Evolutionary conservation across 306 rosid genomes (phyloP).

Genomic region (Rubus idaeus): DNA sequence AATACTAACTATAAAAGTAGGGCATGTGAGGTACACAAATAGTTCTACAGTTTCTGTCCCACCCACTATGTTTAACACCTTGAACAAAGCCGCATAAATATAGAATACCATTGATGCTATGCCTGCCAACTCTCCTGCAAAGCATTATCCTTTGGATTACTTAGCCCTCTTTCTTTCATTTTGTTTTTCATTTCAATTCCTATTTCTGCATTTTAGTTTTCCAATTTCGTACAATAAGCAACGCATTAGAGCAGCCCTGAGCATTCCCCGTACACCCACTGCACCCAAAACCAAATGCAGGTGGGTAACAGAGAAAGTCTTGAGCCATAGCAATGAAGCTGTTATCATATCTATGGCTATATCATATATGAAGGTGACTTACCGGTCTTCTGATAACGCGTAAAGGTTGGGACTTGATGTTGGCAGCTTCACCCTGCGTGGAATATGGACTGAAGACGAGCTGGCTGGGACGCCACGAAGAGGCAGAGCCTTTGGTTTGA

Average conservation of each 20-base stretch:
- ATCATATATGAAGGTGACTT: constrained; percentile 25
- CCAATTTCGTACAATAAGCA: too few relatives aligned
- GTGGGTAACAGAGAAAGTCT: too few relatives aligned
- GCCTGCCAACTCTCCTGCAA: background rate
- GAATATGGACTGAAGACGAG: constrained; percentile 60
- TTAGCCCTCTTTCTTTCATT: background rate
- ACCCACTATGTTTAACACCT: too few relatives aligned
- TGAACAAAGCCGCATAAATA: too few relatives aligned
- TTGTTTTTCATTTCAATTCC: too few relatives aligned
- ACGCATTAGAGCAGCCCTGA: too few relatives aligned
- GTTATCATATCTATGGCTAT: too few relatives aligned
- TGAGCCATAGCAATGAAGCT: too few relatives aligned
- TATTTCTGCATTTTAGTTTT: background rate
- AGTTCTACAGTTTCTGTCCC: too few relatives aligned
- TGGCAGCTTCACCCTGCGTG: constrained; percentile 33
- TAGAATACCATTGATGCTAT: too few relatives aligned
- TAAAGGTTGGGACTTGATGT: constrained; percentile 41
- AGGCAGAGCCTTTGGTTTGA: constrained; percentile 5
- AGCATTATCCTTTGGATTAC: background rate
- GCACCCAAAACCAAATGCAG: too few relatives aligned
- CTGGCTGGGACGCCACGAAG: constrained; percentile 56
- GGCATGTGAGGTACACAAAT: background rate
- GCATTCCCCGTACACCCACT: too few relatives aligned
- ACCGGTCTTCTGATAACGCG: constrained; percentile 69
- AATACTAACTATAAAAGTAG: background rate